Evolutionary conservation across 148 eudicot species (phyloP), one percentile per base, ranked within the genome.

Genomic region (Pharnaceum exiguum): DNA sequence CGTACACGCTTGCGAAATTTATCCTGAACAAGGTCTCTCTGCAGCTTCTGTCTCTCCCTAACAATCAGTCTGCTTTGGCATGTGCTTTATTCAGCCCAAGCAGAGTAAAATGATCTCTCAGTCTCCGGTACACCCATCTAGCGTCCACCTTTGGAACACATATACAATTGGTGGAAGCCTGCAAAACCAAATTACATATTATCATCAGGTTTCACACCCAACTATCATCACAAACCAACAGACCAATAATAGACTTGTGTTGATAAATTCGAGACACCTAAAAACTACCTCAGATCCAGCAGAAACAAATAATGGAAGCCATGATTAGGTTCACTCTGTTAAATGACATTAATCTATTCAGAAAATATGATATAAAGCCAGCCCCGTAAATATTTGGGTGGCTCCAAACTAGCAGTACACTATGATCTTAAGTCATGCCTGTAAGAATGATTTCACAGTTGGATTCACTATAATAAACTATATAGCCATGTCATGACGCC

Each of bases 161-260:
- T 43, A 49, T 43, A 57, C 51, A 42, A 19, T 18, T 33, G 52
- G 59, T 43, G 69, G 64, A 49, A 32, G 38, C 69, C 74, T 70
- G 69, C 39, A 63, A 62, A 23, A 7, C 24, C 62, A 48, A 21
- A 4, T 6, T 22, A 30, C 28, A 25, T 28, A 44, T 33, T 18
- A 59, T 39, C n/a, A 11, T 50, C 39, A 49, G 28, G 32, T 33
- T 58, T 60, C 55, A 55, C 15, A 36, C 10, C 36, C 32, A 27
- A 12, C 12, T 10, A 7, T 4, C 26, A 17, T 30, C 29, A 51
- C 35, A 24, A 25, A 35, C 30, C 21, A 30, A 29, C 51, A 16
- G n/a, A n/a, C n/a, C n/a, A 25, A 18, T 25, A 3, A 17, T 0
- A 36, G n/a, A n/a, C n/a, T n/a, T n/a, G n/a, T n/a, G n/a, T n/a